Conservation (phyloP, 2,329 filamentous ascomycete species). For the Neonectria faginata region DNA sequence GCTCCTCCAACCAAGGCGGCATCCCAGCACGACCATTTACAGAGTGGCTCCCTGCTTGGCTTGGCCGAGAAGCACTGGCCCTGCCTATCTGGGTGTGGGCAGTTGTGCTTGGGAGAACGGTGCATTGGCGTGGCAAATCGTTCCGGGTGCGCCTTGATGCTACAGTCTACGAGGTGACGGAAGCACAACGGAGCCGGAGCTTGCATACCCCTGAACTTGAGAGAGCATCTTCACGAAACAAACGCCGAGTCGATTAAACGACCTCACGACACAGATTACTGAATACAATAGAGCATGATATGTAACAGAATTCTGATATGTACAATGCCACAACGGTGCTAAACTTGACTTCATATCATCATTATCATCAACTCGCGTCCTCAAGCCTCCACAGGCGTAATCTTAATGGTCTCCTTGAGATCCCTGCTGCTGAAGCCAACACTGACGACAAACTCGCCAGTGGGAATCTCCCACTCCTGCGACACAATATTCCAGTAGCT, state of each 20-base stretch:
- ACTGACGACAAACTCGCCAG: constrained; percentile 43
- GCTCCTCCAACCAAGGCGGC: constrained; percentile 52
- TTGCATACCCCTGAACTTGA: constrained; percentile 42
- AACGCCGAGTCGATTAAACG: constrained; percentile 41
- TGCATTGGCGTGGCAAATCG: constrained; percentile 85
- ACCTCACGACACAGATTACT: constrained; percentile 13
- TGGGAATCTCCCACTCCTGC: constrained; percentile 54
- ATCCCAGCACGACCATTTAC: constrained; percentile 66
- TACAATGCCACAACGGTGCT: constrained; percentile 10
- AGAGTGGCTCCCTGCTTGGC: constrained; percentile 85
- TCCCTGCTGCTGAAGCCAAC: constrained; percentile 47
- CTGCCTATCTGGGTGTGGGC: constrained; percentile 93
- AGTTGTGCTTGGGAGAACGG: constrained; percentile 86
- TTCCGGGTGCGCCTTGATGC: constrained; percentile 89
- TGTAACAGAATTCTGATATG: constrained; percentile 19
- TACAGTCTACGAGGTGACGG: constrained; percentile 69
- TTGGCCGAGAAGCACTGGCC: constrained; percentile 84
- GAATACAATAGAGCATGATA: constrained; percentile 9
- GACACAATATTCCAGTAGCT: constrained; percentile 61
- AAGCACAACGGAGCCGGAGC: constrained; percentile 25
- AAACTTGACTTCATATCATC: constrained; percentile 36
- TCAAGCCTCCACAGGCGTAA: constrained; percentile 39
- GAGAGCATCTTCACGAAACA: constrained; percentile 40
- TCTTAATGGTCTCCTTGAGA: constrained; percentile 39
- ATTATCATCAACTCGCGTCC: constrained; percentile 25